These are phyloP conservation scores for Nicotiana attenuata DNA, from an alignment of 257 asterid genomes.

Conservation along the genomic window DNA sequence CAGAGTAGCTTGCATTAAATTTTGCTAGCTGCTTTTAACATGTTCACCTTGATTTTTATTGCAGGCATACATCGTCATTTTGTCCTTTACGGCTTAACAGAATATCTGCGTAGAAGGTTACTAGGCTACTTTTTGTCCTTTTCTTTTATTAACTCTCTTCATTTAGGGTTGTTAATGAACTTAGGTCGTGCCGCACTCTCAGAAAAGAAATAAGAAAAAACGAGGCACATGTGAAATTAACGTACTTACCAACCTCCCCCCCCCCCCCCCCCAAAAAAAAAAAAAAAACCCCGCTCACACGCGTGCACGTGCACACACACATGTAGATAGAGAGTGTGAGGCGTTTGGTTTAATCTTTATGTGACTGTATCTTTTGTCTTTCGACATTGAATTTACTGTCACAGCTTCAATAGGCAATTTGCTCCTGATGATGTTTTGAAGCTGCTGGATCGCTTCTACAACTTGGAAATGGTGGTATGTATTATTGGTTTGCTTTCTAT, in stretches of 20 bases:
- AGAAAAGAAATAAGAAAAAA: not conserved
- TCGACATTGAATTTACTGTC: not conserved
- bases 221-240: not conserved
- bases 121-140: constrained; percentile 9
- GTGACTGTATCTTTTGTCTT: not conserved
- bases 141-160: not conserved
- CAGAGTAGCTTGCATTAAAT: not conserved
- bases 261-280: no score
- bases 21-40: not conserved
- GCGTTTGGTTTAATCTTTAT: not conserved
- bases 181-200: not conserved
- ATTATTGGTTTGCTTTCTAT: not conserved
- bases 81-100: constrained; percentile 40
- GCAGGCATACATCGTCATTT: constrained; percentile 81
- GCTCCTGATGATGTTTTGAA: constrained; percentile 75
- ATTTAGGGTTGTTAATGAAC: not conserved
- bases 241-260: not conserved
- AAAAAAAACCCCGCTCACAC: no score
- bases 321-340: not conserved
- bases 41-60: constrained; percentile 10
- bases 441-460: constrained; percentile 83
- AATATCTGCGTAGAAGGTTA: constrained; percentile 55
- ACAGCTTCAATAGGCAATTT: constrained; percentile 78
- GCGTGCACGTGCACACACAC: not conserved
- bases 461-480: constrained; percentile 95